Evolutionary conservation across 495 filamentous ascomycete genomes (phyloP), one percentile per base, ranked within the genome.

Genomic region (Aspergillus conjunctus): DNA sequence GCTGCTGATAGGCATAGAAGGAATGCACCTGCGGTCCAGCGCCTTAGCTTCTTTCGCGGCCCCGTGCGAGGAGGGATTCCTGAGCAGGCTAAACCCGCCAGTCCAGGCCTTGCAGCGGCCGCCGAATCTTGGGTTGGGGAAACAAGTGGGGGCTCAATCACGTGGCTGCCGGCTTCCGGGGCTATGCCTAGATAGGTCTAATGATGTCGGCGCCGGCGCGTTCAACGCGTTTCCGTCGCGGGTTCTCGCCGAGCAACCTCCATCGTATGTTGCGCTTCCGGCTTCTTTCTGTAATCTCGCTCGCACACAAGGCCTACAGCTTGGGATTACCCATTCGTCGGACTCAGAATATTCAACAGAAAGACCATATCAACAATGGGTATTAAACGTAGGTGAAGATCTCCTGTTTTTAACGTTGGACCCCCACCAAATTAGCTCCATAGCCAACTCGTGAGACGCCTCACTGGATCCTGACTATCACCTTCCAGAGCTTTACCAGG

Each of bases 321-420:
- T 11, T 11, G 9, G 10, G 18, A 21, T 48, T 21, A 11, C 44
- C n/a, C 20, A 11, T 17, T 8, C 17, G 17, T 11, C 4, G 37
- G 37, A 41, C 37, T 41, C 15, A n/a, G 17, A 11, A 9, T 14
- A 45, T 0, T 12, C 9, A 8, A 56, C 26, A 26, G 26, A 26
- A 26, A 26, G 2, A 26, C 26, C 26, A 50, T 14, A 51, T 53
- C 22, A 62, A 85, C 70, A 15, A 97, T 97, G 93, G 93, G 93
- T 80, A 97, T 97, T 67, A 97, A 96, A 77, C 77, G 85, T 86
- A 68, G 66, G 75, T 74, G 12, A 11, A 22, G 7, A n/a, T 39
- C n/a, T 17, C 39, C 0, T 7, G 17, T 26, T 26, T 26, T 26
- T 5, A 26, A 2, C 2, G n/a, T 32, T 11, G 3, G 44, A 12